Conservation (phyloP, 1,284 basidiomycete genomes). For the Microbotryum silenes-acaulis region DNA sequence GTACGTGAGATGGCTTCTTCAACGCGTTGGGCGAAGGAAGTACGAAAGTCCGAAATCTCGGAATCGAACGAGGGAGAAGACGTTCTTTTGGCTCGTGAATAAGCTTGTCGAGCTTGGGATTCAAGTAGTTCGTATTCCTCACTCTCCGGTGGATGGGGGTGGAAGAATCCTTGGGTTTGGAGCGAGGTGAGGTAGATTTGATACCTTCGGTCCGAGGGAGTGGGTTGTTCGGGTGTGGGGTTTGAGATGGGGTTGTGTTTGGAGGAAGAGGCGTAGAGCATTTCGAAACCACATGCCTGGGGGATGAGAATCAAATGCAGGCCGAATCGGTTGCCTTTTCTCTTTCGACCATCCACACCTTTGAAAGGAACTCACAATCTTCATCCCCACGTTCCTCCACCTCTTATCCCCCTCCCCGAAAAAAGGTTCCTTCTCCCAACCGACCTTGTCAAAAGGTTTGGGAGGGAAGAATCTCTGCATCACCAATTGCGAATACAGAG, state of each 20-base stretch:
- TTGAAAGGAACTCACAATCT: conserved; percentile 52
- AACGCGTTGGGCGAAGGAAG: conserved; percentile 63
- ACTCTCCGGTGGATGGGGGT: conserved; percentile 64
- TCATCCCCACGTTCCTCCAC: conserved; percentile 79
- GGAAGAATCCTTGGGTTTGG: conserved; percentile 46
- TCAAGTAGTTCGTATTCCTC: conserved; percentile 44
- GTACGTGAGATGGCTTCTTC: conserved; percentile 51
- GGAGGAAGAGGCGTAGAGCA: conserved; percentile 73
- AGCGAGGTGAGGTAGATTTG: conserved; percentile 3
- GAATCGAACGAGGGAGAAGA: neutral
- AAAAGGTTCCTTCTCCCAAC: conserved; percentile 24
- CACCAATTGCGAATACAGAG: conserved; percentile 82
- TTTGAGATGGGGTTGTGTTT: conserved; percentile 38
- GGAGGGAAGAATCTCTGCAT: conserved; percentile 90
- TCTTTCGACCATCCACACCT: too few relatives aligned
- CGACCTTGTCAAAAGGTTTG: conserved; percentile 61
- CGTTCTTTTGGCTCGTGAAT: too few relatives aligned
- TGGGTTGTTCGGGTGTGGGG: neutral
- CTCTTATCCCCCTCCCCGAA: conserved; percentile 48
- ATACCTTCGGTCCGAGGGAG: conserved; percentile 5
- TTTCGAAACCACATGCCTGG: conserved; percentile 87
- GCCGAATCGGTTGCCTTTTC: too few relatives aligned
- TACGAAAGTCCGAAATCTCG: conserved; percentile 1
- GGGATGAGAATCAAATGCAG: too few relatives aligned
- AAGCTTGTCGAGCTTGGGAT: too few relatives aligned